Evolutionary conservation across 2,329 filamentous ascomycete genomes (phyloP).

Genomic region (Xylariaceae sp.): DNA sequence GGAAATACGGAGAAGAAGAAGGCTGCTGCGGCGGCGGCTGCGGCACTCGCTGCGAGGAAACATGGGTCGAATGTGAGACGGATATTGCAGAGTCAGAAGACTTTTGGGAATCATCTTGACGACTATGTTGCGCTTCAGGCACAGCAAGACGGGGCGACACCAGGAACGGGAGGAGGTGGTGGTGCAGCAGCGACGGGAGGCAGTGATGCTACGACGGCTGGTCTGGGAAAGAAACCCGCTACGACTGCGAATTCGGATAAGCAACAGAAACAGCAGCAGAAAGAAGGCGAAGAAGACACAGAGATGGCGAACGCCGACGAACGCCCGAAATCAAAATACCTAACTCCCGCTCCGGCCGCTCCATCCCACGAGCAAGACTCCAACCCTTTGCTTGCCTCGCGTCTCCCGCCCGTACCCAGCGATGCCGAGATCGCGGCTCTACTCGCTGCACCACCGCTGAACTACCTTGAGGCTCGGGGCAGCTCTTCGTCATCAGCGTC

Average conservation of each 20-base stretch:
- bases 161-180: too few species aligned
- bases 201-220: neutral
- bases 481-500: conserved; percentile 32
- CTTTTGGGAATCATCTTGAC: conserved; percentile 76
- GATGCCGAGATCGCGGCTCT: conserved; percentile 61
- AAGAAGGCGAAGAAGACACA: conserved; percentile 25
- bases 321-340: conserved; percentile 24
- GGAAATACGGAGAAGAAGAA: conserved; percentile 31
- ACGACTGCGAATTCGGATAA: neutral
- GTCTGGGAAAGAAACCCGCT: neutral
- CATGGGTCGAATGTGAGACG: conserved; percentile 68
- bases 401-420: conserved; percentile 54
- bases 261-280: conserved; percentile 2
- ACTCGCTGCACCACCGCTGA: conserved; percentile 60
- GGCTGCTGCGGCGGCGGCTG: conserved; percentile 37
- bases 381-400: conserved; percentile 56
- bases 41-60: conserved; percentile 41
- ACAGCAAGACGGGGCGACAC: conserved; percentile 12
- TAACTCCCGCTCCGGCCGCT: conserved; percentile 12
- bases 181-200: neutral
- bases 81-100: conserved; percentile 77
- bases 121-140: conserved; percentile 63
- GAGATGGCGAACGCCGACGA: conserved; percentile 44
- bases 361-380: conserved; percentile 38
- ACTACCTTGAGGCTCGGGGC: conserved; percentile 61